A percentile compares a stretch with the other conserved stretches of the same genome.
Evolutionary conservation across 257 asterid species (phyloP).

Genomic region (Lithospermum erythrorhizon): DNA sequence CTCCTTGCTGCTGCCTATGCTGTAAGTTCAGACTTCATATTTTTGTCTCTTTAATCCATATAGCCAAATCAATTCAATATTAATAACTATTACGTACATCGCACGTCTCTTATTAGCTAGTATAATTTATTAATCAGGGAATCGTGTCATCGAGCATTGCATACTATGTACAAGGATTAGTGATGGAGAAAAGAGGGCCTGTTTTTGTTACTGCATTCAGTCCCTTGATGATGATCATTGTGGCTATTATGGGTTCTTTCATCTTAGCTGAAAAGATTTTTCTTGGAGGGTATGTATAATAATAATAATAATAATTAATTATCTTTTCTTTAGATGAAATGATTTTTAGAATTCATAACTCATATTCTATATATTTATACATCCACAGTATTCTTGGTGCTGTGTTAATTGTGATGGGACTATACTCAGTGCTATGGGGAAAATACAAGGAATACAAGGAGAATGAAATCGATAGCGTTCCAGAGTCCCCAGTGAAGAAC

Average conservation of each 20-base stretch:
- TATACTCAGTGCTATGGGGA: conserved; percentile 49
- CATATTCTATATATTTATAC: not conserved
- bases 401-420: conserved; percentile 35
- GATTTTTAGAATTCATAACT: not conserved
- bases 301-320: too few relatives aligned
- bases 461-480: conserved; percentile 23
- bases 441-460: conserved; percentile 45
- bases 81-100: too few relatives aligned
- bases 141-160: conserved; percentile 82
- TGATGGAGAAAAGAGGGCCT: conserved; percentile 76
- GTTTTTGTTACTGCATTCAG: conserved; percentile 86
- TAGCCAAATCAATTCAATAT: too few relatives aligned
- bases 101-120: too few relatives aligned
- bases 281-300: conserved; percentile 54
- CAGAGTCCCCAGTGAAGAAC: conserved; percentile 38
- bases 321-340: too few relatives aligned
- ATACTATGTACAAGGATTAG: conserved; percentile 80
- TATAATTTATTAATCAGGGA: conserved; percentile 34
- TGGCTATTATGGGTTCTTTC: conserved; percentile 81
- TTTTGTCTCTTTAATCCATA: too few relatives aligned
- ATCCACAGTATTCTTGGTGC: conserved; percentile 39
- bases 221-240: conserved; percentile 87
- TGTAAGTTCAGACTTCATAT: conserved; percentile 28
- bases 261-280: conserved; percentile 69
- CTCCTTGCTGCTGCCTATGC: conserved; percentile 93